Percentiles rank a stretch among this genome's conserved stretches.
These are phyloP conservation scores for Leccinum incarnatum DNA, from an alignment of 768 basidiomycete genomes.

Conservation along the genomic window DNA sequence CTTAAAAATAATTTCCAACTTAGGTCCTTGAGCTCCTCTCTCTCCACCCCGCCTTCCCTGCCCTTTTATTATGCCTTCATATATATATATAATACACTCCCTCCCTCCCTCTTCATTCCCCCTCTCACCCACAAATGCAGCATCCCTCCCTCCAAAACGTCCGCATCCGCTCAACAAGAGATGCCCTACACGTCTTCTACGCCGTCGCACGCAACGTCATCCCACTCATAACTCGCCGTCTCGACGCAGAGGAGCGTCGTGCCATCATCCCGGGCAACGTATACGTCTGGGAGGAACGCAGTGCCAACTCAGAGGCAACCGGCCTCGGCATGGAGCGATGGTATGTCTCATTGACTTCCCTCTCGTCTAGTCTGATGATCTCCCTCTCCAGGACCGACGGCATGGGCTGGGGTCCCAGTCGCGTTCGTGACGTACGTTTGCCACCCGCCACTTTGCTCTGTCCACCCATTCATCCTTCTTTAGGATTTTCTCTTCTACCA, in stretches of 20 bases:
- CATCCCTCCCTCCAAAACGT: conserved; percentile 72
- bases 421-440: conserved; percentile 49
- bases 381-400: background rate
- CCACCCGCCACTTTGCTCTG: background rate
- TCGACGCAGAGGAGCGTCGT: conserved; percentile 79
- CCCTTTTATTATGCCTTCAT: conserved; percentile 19
- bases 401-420: conserved; percentile 41
- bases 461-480: conserved; percentile 5
- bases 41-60: conserved; percentile 21
- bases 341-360: conserved; percentile 32
- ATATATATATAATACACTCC: conserved; percentile 33
- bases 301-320: conserved; percentile 75
- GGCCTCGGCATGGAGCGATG: conserved; percentile 87
- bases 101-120: conserved; percentile 27
- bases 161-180: conserved; percentile 73
- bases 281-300: conserved; percentile 88
- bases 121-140: conserved; percentile 50
- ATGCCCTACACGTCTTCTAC: conserved; percentile 80
- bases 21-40: conserved; percentile 14
- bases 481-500: conserved; percentile 59
- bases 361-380: background rate
- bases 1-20: conserved; percentile 46
- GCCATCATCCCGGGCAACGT: conserved; percentile 74
- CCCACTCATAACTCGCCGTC: conserved; percentile 75
- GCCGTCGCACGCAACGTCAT: conserved; percentile 67